Conservation (phyloP, 257 asterid species). For the Leptodermis oblonga region DNA sequence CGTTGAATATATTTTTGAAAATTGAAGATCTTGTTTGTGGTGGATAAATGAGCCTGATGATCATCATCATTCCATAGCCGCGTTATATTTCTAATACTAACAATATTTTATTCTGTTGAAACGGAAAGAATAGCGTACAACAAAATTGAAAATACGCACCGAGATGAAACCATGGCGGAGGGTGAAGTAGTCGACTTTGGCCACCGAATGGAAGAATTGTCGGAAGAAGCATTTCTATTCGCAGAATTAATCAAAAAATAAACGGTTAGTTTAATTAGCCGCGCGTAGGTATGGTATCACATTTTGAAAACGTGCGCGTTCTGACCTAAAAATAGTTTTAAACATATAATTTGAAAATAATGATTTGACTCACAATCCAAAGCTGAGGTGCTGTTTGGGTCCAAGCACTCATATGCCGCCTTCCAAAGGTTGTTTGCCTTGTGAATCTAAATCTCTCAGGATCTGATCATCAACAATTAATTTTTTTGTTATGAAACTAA, state of each 20-base stretch:
- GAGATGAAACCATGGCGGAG: constrained; percentile 76
- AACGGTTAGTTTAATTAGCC: no score
- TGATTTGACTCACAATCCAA: constrained; percentile 52
- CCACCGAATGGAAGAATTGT: constrained; percentile 71
- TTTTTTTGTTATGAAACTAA: not conserved
- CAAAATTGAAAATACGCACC: constrained; percentile 30
- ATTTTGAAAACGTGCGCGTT: no score
- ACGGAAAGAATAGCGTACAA: not conserved
- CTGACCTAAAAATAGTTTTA: no score
- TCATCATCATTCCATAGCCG: not conserved
- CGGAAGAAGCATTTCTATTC: constrained; percentile 66
- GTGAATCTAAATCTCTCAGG: constrained; percentile 63
- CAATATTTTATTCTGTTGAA: no score
- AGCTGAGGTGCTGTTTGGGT: constrained; percentile 27
- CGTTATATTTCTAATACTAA: no score
- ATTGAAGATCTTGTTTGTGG: constrained; percentile 54
- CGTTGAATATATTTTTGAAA: constrained; percentile 63
- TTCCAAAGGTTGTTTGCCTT: constrained; percentile 67
- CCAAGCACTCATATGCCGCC: constrained; percentile 44
- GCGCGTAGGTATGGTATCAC: no score
- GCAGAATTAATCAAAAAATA: not conserved
- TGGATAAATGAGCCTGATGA: constrained; percentile 72
- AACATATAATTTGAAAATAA: no score
- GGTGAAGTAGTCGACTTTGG: constrained; percentile 67
- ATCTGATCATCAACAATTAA: constrained; percentile 28